phyloP scores from a whole-genome alignment of 2,329 filamentous ascomycete species.

The Verticillium tricorpus region DNA sequence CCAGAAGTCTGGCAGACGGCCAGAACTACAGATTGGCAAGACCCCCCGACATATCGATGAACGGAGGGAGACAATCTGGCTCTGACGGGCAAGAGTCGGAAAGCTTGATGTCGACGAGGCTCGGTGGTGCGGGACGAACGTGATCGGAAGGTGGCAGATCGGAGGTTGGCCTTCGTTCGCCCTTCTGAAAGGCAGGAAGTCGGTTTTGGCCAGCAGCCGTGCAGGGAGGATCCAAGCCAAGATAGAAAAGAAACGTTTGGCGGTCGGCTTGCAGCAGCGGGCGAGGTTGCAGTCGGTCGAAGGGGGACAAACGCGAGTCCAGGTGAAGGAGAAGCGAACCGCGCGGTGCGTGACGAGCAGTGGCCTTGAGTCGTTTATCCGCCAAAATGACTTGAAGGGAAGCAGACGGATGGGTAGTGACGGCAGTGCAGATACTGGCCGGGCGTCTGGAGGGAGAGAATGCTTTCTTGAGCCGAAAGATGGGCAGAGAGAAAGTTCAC shows the following conservation, averaged over 20 bases:
- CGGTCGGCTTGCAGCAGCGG: not conserved
- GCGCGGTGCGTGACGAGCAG: not conserved
- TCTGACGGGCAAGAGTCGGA: constrained; percentile 5
- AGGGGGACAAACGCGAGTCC: not conserved
- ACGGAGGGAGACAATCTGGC: constrained; percentile 4
- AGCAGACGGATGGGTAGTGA: not conserved
- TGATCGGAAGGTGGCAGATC: constrained; percentile 1
- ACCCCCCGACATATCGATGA: constrained; percentile 40
- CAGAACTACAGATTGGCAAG: constrained; percentile 41
- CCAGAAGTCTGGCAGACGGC: constrained; percentile 37
- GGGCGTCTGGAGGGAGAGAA: not conserved
- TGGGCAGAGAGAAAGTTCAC: not conserved
- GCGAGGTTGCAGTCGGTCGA: not conserved
- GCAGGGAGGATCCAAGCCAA: not conserved
- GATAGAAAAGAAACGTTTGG: not conserved
- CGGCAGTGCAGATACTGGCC: not conserved
- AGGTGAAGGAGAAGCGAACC: not conserved
- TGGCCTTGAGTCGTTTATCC: not conserved
- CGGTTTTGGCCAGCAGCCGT: not conserved
- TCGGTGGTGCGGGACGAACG: not conserved
- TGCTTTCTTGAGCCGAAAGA: not conserved
- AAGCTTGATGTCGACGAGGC: not conserved
- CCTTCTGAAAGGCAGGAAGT: not conserved
- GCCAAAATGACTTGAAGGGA: not conserved
- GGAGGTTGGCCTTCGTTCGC: not conserved